Percentiles rank a stretch among this genome's conserved stretches.
phyloP scores from a whole-genome alignment of 371 early-diverging fungal species.

The Actinomortierella ambigua region DNA sequence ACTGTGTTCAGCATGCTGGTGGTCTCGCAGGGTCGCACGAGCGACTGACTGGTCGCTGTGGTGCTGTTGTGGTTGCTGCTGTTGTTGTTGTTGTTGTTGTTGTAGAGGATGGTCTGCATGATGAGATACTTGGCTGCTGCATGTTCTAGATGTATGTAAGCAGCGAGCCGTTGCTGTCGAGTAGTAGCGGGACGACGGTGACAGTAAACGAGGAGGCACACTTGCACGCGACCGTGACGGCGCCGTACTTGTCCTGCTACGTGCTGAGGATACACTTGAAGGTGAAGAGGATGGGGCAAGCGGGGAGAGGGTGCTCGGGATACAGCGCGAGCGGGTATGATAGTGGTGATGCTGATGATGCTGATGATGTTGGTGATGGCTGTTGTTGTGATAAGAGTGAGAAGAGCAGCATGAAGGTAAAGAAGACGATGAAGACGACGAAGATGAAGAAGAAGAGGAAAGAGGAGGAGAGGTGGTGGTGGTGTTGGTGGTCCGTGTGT shows the following conservation, averaged over 20 bases:
- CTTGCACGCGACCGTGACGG: neutral
- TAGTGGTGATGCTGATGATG: conserved; percentile 11
- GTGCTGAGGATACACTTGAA: conserved; percentile 7
- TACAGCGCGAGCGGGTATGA: conserved; percentile 14
- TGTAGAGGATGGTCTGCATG: neutral
- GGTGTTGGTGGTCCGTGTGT: neutral
- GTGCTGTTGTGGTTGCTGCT: too few relatives aligned
- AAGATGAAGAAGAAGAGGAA: neutral
- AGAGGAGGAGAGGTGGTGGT: neutral
- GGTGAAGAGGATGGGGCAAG: conserved; percentile 11
- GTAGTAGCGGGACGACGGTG: neutral
- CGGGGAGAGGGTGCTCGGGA: conserved; percentile 5
- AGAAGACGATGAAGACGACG: neutral
- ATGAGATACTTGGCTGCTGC: too few relatives aligned
- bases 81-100: conserved; percentile 9
- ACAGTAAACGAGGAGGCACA: neutral
- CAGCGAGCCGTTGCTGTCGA: neutral
- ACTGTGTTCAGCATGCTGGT: too few relatives aligned
- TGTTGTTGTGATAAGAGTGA: too few relatives aligned
- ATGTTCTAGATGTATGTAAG: too few relatives aligned
- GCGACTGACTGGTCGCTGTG: too few relatives aligned
- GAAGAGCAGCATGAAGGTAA: too few relatives aligned
- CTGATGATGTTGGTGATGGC: too few relatives aligned
- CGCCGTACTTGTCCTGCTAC: conserved; percentile 5
- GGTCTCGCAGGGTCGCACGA: too few relatives aligned